These are phyloP conservation scores for Ustilago trichophora DNA, from an alignment of 1,284 basidiomycete species.

Conservation along the genomic window DNA sequence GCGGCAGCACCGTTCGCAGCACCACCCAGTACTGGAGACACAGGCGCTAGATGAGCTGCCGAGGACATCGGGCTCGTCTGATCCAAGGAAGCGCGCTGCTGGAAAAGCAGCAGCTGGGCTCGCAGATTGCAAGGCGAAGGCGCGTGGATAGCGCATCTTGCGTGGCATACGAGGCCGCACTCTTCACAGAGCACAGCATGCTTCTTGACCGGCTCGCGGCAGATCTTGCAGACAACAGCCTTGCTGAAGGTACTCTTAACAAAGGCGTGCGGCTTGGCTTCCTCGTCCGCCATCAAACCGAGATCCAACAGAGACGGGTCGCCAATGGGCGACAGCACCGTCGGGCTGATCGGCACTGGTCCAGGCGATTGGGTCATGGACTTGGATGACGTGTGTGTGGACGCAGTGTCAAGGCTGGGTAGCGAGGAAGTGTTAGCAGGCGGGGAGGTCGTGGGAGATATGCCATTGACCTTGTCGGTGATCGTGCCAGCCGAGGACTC, in stretches of 20 bases:
- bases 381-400: constrained; percentile 7
- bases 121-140: constrained; percentile 83
- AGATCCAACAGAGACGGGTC: constrained; percentile 51
- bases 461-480: constrained; percentile 13
- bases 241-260: constrained; percentile 92
- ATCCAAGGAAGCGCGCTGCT: constrained; percentile 45
- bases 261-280: constrained; percentile 74
- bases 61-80: constrained; percentile 35
- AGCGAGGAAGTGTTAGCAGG: constrained; percentile 2
- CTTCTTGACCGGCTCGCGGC: constrained; percentile 81
- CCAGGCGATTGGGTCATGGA: not conserved
- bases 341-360: constrained; percentile 5
- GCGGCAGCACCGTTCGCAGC: constrained; percentile 3
- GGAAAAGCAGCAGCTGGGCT: constrained; percentile 69
- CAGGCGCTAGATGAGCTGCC: constrained; percentile 14
- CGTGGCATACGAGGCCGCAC: constrained; percentile 87
- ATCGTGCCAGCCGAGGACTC: constrained; percentile 13
- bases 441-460: constrained; percentile 20
- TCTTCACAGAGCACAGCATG: constrained; percentile 85
- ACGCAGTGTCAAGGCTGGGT: constrained; percentile 10
- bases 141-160: constrained; percentile 78
- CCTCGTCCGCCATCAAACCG: constrained; percentile 24
- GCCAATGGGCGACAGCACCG: constrained; percentile 12
- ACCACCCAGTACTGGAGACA: constrained; percentile 19
- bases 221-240: constrained; percentile 87